phyloP scores from a whole-genome alignment of 805 yeast genomes.

The Candida mattraensis region DNA sequence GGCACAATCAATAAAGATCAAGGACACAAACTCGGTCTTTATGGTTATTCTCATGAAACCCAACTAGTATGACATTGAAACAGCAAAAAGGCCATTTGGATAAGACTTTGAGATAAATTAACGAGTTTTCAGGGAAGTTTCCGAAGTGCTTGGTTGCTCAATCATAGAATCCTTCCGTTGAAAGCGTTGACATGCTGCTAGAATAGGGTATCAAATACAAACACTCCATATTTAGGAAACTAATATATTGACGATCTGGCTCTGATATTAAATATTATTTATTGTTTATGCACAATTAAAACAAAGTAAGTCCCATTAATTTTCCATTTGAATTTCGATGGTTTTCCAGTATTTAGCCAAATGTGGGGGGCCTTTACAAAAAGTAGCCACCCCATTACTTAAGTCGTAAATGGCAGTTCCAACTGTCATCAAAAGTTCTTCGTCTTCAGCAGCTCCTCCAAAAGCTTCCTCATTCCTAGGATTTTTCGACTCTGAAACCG shows the following conservation, averaged over 20 bases:
- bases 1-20: constrained; percentile 33
- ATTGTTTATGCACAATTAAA: too few species aligned
- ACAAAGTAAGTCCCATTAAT: too few species aligned
- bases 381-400: constrained; percentile 11
- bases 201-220: constrained; percentile 38
- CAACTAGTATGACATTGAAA: constrained; percentile 34
- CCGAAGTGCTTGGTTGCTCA: constrained; percentile 38
- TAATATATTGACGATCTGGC: constrained; percentile 40
- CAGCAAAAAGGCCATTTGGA: constrained; percentile 36
- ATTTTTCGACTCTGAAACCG: constrained; percentile 9
- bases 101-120: constrained; percentile 31
- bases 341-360: constrained; percentile 9
- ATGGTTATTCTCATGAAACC: constrained; percentile 39
- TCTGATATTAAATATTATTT: too few species aligned
- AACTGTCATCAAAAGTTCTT: constrained; percentile 9
- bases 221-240: constrained; percentile 35
- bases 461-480: constrained; percentile 6
- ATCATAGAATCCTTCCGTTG: constrained; percentile 38
- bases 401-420: constrained; percentile 12
- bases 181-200: constrained; percentile 32
- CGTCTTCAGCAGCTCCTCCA: not conserved
- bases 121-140: constrained; percentile 35
- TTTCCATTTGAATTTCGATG: constrained; percentile 11
- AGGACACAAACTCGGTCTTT: constrained; percentile 38
- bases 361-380: constrained; percentile 14